These are phyloP conservation scores for Podila clonocystis DNA, from an alignment of 192 early-diverging fungal genomes.

Conservation along the genomic window DNA sequence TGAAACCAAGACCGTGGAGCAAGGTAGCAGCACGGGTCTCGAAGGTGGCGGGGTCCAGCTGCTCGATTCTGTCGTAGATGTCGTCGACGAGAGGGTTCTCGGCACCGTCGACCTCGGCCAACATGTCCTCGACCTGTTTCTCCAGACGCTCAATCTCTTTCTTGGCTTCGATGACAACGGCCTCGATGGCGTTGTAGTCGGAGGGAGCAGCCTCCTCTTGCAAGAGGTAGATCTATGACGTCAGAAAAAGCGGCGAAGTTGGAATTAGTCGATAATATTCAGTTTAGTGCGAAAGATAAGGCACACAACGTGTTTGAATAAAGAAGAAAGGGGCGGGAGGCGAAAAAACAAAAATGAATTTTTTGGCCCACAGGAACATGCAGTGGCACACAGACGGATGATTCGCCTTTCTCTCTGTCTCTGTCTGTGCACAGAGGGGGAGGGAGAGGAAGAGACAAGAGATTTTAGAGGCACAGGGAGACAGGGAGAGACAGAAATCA, in stretches of 20 bases:
- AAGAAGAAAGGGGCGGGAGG: slow-evolving; percentile 1
- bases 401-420: background rate
- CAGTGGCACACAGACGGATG: background rate
- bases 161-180: slow-evolving; percentile 91
- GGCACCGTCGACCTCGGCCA: slow-evolving; percentile 79
- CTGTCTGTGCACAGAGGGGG: background rate
- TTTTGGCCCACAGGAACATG: background rate
- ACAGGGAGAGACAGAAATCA: background rate
- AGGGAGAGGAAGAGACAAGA: background rate
- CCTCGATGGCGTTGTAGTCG: slow-evolving; percentile 90
- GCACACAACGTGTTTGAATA: background rate
- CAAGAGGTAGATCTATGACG: slow-evolving; percentile 83
- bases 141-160: slow-evolving; percentile 93
- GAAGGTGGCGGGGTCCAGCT: slow-evolving; percentile 93
- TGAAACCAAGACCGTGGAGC: slow-evolving; percentile 95
- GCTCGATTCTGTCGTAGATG: slow-evolving; percentile 96
- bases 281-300: background rate
- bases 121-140: slow-evolving; percentile 89
- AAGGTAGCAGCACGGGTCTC: slow-evolving; percentile 91
- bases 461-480: too few relatives aligned
- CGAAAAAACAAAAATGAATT: background rate
- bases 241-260: background rate
- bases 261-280: background rate
- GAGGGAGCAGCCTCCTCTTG: slow-evolving; percentile 96
- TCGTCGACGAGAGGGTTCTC: slow-evolving; percentile 92